Percentiles rank a stretch among this genome's conserved stretches.
Conservation (phyloP, 2,329 filamentous ascomycete genomes). For the Aspergillus tamarii region DNA sequence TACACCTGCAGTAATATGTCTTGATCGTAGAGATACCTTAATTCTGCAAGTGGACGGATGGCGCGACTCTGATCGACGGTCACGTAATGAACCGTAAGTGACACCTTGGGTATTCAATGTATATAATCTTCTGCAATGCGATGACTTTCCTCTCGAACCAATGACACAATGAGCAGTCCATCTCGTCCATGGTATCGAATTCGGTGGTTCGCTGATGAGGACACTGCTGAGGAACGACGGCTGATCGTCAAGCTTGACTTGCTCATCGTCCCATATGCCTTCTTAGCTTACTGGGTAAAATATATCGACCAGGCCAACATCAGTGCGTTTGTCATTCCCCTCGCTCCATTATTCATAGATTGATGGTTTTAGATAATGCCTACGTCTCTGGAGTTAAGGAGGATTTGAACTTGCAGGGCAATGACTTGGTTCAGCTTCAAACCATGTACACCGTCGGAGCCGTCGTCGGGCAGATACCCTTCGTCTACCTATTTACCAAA, state of each 20-base stretch:
- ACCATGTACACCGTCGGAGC: constrained; percentile 57
- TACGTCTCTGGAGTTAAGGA: constrained; percentile 60
- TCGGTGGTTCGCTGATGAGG: constrained; percentile 55
- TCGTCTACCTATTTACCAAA: constrained; percentile 54
- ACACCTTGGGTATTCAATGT: too few relatives aligned
- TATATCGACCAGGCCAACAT: constrained; percentile 61
- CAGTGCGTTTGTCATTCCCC: constrained; percentile 39
- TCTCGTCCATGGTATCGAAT: constrained; percentile 12
- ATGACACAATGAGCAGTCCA: too few relatives aligned
- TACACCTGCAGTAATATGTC: too few relatives aligned
- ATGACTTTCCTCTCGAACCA: too few relatives aligned
- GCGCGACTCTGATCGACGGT: too few relatives aligned
- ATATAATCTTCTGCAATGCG: too few relatives aligned
- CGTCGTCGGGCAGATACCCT: constrained; percentile 56
- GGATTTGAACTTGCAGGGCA: constrained; percentile 55
- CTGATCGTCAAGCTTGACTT: constrained; percentile 61
- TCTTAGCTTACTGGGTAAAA: constrained; percentile 60
- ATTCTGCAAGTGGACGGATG: too few relatives aligned
- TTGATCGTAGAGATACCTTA: too few relatives aligned
- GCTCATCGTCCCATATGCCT: constrained; percentile 60
- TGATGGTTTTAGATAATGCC: constrained; percentile 51
- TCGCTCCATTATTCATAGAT: too few relatives aligned
- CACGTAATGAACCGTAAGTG: too few relatives aligned
- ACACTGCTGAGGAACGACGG: constrained; percentile 54
- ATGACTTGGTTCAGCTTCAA: constrained; percentile 60